These are phyloP conservation scores for Nitzschia putrida DNA, from an alignment of 108 stramenopile genomes.

Conservation along the genomic window DNA sequence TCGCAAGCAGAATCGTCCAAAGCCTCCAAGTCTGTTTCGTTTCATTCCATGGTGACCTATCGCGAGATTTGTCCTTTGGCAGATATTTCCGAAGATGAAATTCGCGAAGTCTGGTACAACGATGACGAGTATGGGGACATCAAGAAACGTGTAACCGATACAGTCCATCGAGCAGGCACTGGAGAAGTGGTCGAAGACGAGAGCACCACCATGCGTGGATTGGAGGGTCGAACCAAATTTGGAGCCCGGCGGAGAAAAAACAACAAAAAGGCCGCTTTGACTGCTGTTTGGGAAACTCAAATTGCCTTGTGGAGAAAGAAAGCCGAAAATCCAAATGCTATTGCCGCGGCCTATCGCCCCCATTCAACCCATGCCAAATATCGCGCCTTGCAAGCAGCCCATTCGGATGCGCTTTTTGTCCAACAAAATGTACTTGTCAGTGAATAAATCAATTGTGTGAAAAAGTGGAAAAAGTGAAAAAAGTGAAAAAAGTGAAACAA, in stretches of 20 bases:
- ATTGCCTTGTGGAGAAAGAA: slow-evolving; percentile 24
- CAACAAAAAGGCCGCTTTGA: slow-evolving; percentile 19
- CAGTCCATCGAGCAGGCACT: slow-evolving; percentile 11
- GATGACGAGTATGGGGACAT: slow-evolving; percentile 34
- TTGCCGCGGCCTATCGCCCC: slow-evolving; percentile 22
- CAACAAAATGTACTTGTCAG: slow-evolving; percentile 4
- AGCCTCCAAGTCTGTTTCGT: slow-evolving; percentile 9
- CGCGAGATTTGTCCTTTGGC: slow-evolving; percentile 19
- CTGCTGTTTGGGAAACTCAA: slow-evolving; percentile 28
- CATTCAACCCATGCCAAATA: slow-evolving; percentile 26
- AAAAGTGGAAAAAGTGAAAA: no score
- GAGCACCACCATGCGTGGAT: slow-evolving; percentile 11
- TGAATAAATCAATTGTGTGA: neutral
- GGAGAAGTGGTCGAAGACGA: slow-evolving; percentile 13
- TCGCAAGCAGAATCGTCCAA: no score
- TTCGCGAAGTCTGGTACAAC: slow-evolving; percentile 19
- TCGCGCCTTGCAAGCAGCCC: slow-evolving; percentile 14
- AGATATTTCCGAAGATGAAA: slow-evolving; percentile 21
- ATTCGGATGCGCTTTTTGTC: slow-evolving; percentile 11
- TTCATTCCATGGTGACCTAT: slow-evolving; percentile 16
- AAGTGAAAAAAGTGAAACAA: no score
- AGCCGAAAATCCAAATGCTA: slow-evolving; percentile 12
- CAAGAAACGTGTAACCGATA: slow-evolving; percentile 14
- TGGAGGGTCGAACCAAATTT: slow-evolving; percentile 28
- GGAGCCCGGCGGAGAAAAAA: slow-evolving; percentile 27